Percentiles rank a stretch among this genome's conserved stretches.
phyloP scores from a whole-genome alignment of 2,329 filamentous ascomycete species.

The Trematosphaeria pertusa region DNA sequence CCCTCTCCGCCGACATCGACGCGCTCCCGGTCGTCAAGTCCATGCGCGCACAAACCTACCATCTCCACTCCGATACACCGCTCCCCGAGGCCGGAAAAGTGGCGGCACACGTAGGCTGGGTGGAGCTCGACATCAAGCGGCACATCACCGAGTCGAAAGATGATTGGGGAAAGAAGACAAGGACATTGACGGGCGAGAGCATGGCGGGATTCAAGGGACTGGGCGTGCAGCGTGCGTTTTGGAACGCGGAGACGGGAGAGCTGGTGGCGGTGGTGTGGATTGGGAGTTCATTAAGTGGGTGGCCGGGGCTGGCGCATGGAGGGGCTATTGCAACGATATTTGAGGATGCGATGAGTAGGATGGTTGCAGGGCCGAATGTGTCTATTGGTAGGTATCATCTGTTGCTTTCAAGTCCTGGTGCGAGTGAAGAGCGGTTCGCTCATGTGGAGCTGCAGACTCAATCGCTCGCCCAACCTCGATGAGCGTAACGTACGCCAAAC shows the following conservation, averaged over 20 bases:
- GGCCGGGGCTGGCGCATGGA: conserved; percentile 76
- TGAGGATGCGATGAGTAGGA: conserved; percentile 73
- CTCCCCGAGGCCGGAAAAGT: conserved; percentile 19
- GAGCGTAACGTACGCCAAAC: conserved; percentile 67
- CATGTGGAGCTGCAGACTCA: conserved; percentile 24
- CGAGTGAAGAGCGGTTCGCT: conserved; percentile 4
- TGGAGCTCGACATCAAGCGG: conserved; percentile 36
- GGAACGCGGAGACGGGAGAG: conserved; percentile 64
- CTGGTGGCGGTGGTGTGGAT: conserved; percentile 71
- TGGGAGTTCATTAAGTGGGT: conserved; percentile 69
- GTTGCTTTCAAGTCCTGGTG: background rate
- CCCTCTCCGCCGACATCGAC: conserved; percentile 35
- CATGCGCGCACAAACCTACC: conserved; percentile 36
- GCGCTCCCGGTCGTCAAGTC: conserved; percentile 40
- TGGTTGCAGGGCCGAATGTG: conserved; percentile 61
- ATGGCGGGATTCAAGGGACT: conserved; percentile 51
- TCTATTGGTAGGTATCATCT: conserved; percentile 36
- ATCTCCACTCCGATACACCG: conserved; percentile 31
- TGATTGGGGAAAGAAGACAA: conserved; percentile 22
- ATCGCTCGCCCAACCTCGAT: conserved; percentile 45
- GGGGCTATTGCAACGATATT: conserved; percentile 72
- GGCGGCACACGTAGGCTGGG: conserved; percentile 33
- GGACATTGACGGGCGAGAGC: conserved; percentile 33
- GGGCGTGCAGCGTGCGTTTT: conserved; percentile 67
- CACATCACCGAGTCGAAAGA: conserved; percentile 15